Conservation (phyloP, 1,284 basidiomycete genomes). For the Somion occarium region DNA sequence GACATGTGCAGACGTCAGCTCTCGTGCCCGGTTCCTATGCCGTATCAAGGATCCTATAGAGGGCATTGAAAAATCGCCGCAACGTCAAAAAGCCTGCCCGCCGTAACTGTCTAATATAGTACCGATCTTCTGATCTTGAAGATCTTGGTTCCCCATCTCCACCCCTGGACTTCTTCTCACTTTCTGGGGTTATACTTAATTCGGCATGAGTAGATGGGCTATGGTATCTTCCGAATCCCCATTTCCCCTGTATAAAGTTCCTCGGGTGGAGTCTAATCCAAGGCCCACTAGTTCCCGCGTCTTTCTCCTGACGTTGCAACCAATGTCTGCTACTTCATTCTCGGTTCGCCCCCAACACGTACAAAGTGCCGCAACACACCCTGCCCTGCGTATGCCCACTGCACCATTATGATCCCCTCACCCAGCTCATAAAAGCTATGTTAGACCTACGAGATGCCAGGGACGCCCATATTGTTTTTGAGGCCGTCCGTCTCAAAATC, state of each 20-base stretch:
- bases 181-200: conserved; percentile 3
- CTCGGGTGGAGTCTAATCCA: conserved; percentile 14
- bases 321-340: conserved; percentile 12
- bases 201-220: conserved; percentile 2
- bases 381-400: conserved; percentile 25
- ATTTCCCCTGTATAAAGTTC: conserved; percentile 22
- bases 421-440: not conserved
- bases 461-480: conserved; percentile 56
- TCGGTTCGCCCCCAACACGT: conserved; percentile 12
- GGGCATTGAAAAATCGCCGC: not conserved
- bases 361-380: conserved; percentile 23
- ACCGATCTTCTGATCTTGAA: conserved; percentile 6
- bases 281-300: conserved; percentile 6
- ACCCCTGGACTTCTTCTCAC: conserved; percentile 3
- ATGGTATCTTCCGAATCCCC: conserved; percentile 4
- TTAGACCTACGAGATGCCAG: conserved; percentile 66
- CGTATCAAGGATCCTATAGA: not conserved
- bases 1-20: not conserved
- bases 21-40: not conserved
- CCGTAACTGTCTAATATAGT: conserved; percentile 4
- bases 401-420: not conserved
- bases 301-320: conserved; percentile 16
- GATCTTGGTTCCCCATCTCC: conserved; percentile 9
- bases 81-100: conserved; percentile 3
- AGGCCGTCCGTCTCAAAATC: conserved; percentile 66